These are phyloP conservation scores for Leptodermis oblonga DNA, from an alignment of 257 asterid species.

Conservation along the genomic window DNA sequence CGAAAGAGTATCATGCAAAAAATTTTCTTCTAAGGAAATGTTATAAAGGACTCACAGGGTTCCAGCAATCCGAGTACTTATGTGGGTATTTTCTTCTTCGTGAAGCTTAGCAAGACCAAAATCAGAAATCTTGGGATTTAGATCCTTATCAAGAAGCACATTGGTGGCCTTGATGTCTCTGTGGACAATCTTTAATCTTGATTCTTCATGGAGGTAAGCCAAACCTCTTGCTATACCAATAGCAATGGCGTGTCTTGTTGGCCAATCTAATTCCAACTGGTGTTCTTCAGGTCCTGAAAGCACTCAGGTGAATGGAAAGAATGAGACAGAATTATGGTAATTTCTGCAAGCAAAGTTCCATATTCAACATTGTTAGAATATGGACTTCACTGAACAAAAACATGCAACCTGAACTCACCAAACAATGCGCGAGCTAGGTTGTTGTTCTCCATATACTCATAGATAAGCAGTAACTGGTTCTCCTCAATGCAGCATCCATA, in stretches of 20 bases:
- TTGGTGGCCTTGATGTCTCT: too few species aligned
- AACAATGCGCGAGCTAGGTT: conserved; percentile 74
- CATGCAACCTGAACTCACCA: conserved; percentile 31
- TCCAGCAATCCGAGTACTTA: conserved; percentile 81
- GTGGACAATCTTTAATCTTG: conserved; percentile 68
- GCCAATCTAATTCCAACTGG: conserved; percentile 52
- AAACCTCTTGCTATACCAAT: conserved; percentile 72
- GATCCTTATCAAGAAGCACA: too few species aligned
- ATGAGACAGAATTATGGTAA: not conserved
- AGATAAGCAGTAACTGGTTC: conserved; percentile 59
- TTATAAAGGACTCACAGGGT: conserved; percentile 42
- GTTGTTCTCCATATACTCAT: conserved; percentile 72
- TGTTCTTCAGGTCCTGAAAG: conserved; percentile 48
- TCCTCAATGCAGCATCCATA: conserved; percentile 69
- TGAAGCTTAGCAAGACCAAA: too few species aligned
- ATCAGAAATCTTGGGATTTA: too few species aligned
- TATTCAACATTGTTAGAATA: not conserved
- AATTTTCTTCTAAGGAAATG: not conserved
- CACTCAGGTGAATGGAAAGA: not conserved
- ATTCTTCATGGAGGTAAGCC: conserved; percentile 85
- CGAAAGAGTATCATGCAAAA: not conserved
- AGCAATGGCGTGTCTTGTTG: conserved; percentile 51
- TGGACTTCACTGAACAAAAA: not conserved
- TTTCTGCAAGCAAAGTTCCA: not conserved
- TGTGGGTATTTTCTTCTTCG: too few species aligned